Base-by-base conservation (phyloP, 495 filamentous ascomycete genomes). In the Lineolata rhizophorae region DNA sequence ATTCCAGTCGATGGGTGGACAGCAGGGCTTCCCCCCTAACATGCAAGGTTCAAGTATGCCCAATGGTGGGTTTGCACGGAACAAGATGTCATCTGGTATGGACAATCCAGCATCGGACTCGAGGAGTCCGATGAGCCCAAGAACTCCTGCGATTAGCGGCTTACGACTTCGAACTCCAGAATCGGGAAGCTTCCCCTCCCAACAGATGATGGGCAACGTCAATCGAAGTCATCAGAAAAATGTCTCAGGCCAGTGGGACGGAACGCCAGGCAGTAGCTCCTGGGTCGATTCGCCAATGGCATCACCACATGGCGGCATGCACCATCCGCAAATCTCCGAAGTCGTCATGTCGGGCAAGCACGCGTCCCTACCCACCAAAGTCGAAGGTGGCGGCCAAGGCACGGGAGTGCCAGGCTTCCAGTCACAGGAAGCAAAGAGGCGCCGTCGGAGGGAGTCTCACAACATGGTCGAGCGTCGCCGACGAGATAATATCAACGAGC, bases 401-500 rank as follows among this genome's bases (percentile, higher is more conserved):
- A 51, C 55, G 4, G 57, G 54, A 6, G 56, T 30, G 6, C 28
- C 28, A 6, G 46, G 51, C 12, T 53, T 39, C 46, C 67, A 78
- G 27, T 70, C 81, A 0, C 84, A 93, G 46, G 87, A 97, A 56
- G 79, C 81, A 43, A 93, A 95, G 63, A 68, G 78, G 37, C 74
- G 83, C 43, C 64, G 83, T 37, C 67, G 87, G 29, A 70, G 87
- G 12, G 87, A 93, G 43, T 93, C 84, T 1, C 87, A 97, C 56
- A 97, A 97, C 44, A 61, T 91, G 27, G 87, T 97, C 6, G 87
- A 97, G 51, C 78, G 87, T 31, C 72, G 87, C 20, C 75, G 87
- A 29, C 70, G 87, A 27, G 87, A 97, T 53, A 94, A 97, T 41
- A 97, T 97, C 60, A 97, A 97, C 44, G 87, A 97, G 50, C 69